Evolutionary conservation across 257 asterid species (phyloP), one percentile per base, ranked within the genome.

Genomic region (Przewalskia tangutica): DNA sequence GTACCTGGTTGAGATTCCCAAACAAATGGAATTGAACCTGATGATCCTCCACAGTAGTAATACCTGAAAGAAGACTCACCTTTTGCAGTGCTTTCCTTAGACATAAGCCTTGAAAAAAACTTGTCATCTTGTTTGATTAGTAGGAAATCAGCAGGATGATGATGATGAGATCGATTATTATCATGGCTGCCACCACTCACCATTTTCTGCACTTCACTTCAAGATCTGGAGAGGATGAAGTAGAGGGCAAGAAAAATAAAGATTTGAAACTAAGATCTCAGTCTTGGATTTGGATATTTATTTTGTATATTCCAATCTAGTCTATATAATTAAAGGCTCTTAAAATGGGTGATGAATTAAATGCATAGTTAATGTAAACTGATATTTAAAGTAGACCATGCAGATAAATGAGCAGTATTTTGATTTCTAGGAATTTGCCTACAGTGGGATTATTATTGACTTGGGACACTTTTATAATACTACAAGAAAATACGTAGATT

Each of bases 1-100:
- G 98, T 93, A 0, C 98, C 98, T 42, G 98, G 98, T 85, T 82
- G 88, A 12, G 98, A 92, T 71, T 93, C 98, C 98, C 98, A 93
- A 65, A 55, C 7, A 88, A 93, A 93, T 1, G 98, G 98, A 59
- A 93, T 88, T 0, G 94, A 80, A 14, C 97, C 92, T 27, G 90
- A 46, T 63, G 91, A 88, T 34, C 89, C 95, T 32, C 90, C 97
- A 81, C 91, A 93, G 90, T 91, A 92, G 82, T 86, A 77, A 54
- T 89, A 90, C 81, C 93, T 62, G 85, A 88, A 88, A 20, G 95
- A 89, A 5, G 93, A 71, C 65, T 91, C 95, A 2, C 81, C 86
- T 80, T 65, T 85, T 78, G 87, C 85, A 54, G 17, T 85, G 59
- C 82, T 81, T 40, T 82, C 86, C 85, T 82, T 88, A 38, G 95